Base-by-base conservation (phyloP, 345 rosid species). In the Turnera subulata region DNA sequence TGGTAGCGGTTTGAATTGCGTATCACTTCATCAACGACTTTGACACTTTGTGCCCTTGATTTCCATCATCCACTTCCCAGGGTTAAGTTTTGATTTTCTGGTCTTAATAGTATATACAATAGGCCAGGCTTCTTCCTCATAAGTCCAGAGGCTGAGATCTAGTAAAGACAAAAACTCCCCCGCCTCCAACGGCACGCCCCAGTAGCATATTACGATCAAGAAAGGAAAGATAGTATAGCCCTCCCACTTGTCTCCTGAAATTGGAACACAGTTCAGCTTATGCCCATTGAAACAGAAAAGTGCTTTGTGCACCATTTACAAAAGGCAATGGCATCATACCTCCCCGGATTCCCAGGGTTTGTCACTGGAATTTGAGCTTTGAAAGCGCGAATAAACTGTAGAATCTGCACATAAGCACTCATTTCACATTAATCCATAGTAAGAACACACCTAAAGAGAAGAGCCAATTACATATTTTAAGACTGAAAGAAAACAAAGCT, bases 161-260 rank as follows among this genome's bases (percentile, higher is more conserved):
- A 29, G 92, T 86, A 68, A 91, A 91, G 50, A 91, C 78, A 69
- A 91, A 88, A 20, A 85, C 83, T 55, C 98, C 96, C n/a, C 96
- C 98, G 44, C 98, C 89, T 47, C 98, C 98, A 52, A 88, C 87
- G 10, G 96, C 75, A 12, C 96, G 87, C 22, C 96, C 96, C 75
- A 92, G 62, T 60, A 84, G 93, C 96, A 92, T 81, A 53, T 88
- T 75, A 20, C 57, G 53, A 60, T 88, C 96, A 62, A 88, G 81
- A 66, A 82, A 92, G 3, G 95, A 88, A 46, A 88, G 87, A 76
- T 88, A 92, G 78, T 88, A 92, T 18, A 92, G 68, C 62, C 98
- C 95, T 57, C 90, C 98, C 9, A 84, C 86, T 9, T 81, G 76
- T 65, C 68, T 76, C 76, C 94, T 82, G 82, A 61, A 68, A 50